Base-by-base conservation (phyloP, 2,329 filamentous ascomycete genomes). In the Botrytis galanthina region DNA sequence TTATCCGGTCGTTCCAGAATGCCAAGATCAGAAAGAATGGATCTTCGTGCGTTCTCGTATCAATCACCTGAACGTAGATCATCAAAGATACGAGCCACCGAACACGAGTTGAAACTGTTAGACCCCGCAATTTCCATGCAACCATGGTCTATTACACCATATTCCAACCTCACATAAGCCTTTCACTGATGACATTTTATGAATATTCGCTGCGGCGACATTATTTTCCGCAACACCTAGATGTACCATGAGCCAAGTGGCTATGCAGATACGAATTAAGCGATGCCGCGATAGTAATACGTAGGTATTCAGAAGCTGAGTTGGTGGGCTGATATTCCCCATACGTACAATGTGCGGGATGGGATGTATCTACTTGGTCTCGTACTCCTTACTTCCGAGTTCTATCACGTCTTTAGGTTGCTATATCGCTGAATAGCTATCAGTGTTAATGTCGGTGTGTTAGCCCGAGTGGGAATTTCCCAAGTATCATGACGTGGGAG, bases 261-360 rank as follows among this genome's bases (percentile, higher is more conserved):
- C 61, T 48, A 59, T 72, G 70, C 70, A 72, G 70, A 72, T 72
- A 72, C 70, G 70, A 68, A 72, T 57, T 71, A 54, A 48, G 66
- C 66, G 35, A 68, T 42, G 37, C 46, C 46, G 64, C 64, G 48
- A 54, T 54, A n/a, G 26, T 16, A 26, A 39, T 63, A 37, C 60
- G 70, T 66, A 46, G 46, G 32, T 71, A 54, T 71, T 37, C 32
- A 42, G 22, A 26, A n/a, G 29, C 62, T 67, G 32, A 51, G 44
- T 51, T 67, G 63, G 37, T 68, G 64, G 14, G 37, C 60, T 42
- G 46, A 54, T 64, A 14, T 51, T 64, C 6, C n/a, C 35, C 60
- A 29, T 71, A 66, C 70, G 60, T 66, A 44, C 32, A 57, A 14
- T 9, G 37, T 39, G 37, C 42, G 39, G 61, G 20, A 48, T 59